Evolutionary conservation across 352 stramenopile genomes (phyloP), one percentile per base, ranked within the genome.

Genomic region (Blastocystis sp.): DNA sequence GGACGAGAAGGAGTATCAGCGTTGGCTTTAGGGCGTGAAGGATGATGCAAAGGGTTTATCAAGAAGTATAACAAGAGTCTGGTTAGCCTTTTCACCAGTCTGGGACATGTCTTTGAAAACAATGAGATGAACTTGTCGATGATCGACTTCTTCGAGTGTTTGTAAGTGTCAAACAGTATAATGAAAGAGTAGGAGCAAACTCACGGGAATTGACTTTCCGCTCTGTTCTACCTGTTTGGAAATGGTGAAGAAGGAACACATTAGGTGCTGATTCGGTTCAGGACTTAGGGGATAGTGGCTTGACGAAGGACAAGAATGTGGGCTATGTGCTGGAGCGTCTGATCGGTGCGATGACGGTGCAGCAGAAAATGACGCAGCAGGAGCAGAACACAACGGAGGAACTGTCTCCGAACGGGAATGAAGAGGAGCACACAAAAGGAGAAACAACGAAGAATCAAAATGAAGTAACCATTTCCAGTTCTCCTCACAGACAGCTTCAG

Each of bases 131-230:
- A 34, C 28, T 59, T 63, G 19, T 81, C 71, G 9, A 81, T 81
- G 71, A 59, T 81, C n/a, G 71, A 81, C n/a, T 81, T 81, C 28
- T 81, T 81, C 48, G 71, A 81, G n/a, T 38, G 54, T 66, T 81
- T 81, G 71, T 81, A 65, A 9, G 2, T 64, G n/a, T 43, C 14
- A 34, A 40, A 28, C 42, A 21, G 38, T 24, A n/a, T 65, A 59
- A 64, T 60, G 42, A 40, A 81, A 11, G 45, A 34, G 43, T 66
- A 81, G 71, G 52, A 81, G 71, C 54, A 21, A 21, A 40, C 43
- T 81, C 24, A 81, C 48, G 17, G 40, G 52, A 21, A 81, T 81
- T 42, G 71, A 81, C 45, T 81, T 81, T 38, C 71, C 71, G 9
- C 45, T 81, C 6, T 81, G 71, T 42, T 81, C 71, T 66, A 34